A percentile compares a stretch with the other conserved stretches of the same genome.
phyloP scores from a whole-genome alignment of 83 land plant genomes.

The Picea mariana region DNA sequence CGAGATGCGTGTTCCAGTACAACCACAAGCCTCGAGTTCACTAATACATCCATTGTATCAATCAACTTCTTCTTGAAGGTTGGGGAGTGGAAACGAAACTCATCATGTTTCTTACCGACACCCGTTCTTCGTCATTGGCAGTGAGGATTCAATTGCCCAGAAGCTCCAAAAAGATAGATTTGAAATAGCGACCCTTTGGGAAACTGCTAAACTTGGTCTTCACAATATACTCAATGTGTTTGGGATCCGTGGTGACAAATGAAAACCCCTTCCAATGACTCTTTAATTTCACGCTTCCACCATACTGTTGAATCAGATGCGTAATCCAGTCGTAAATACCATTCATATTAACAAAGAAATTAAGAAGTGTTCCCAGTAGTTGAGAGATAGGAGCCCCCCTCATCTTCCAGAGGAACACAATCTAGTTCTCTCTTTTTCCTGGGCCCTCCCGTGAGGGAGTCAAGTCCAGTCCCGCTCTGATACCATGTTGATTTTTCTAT shows the following conservation, averaged over 20 bases:
- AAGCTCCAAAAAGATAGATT: constrained; percentile 21
- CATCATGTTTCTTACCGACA: constrained; percentile 4
- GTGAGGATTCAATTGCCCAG: constrained; percentile 47
- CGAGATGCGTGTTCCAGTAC: not conserved
- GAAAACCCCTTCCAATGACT: not conserved
- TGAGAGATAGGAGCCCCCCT: constrained; percentile 32
- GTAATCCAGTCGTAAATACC: constrained; percentile 1
- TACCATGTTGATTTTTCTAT: no score
- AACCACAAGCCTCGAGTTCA: not conserved
- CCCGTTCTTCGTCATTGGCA: constrained; percentile 28
- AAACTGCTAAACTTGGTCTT: constrained; percentile 12
- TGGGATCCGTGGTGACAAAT: constrained; percentile 2
- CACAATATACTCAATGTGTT: constrained; percentile 11
- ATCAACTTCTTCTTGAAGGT: not conserved
- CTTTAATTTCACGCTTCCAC: not conserved
- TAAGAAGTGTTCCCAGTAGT: not conserved
- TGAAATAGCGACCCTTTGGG: constrained; percentile 11
- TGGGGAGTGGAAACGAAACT: not conserved
- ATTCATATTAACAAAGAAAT: not conserved
- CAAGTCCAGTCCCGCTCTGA: no score
- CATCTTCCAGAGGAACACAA: constrained; percentile 2
- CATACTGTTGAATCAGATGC: not conserved
- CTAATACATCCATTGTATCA: not conserved
- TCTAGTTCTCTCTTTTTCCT: no score
- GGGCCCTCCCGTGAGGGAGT: no score